Evolutionary conservation across 2,329 filamentous ascomycete species (phyloP).

Genomic region (Stenocarpella maydis): DNA sequence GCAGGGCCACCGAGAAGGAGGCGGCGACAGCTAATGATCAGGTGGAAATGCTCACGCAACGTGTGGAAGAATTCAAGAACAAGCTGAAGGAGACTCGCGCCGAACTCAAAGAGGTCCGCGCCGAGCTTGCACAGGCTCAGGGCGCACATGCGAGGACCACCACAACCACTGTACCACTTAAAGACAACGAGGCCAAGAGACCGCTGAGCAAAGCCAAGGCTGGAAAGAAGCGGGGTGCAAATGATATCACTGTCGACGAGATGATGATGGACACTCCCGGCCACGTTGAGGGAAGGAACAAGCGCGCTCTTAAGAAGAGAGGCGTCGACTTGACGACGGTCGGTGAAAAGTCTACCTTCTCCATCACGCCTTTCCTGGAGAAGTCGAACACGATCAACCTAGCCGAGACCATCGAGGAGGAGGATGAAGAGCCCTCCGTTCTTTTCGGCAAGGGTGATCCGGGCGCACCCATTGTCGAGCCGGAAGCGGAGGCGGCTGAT

Average conservation of each 20-base stretch:
- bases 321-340: constrained; percentile 65
- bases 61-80: constrained; percentile 72
- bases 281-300: constrained; percentile 47
- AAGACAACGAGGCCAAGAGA: constrained; percentile 40
- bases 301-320: constrained; percentile 62
- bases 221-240: constrained; percentile 55
- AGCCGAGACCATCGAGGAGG: constrained; percentile 50
- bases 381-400: constrained; percentile 60
- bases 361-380: constrained; percentile 92
- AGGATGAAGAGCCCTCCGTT: constrained; percentile 42
- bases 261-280: constrained; percentile 57
- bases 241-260: constrained; percentile 56
- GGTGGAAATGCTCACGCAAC: constrained; percentile 72
- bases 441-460: constrained; percentile 31
- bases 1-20: constrained; percentile 60
- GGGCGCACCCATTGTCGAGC: constrained; percentile 31
- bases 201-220: constrained; percentile 46
- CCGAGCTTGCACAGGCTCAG: constrained; percentile 52
- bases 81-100: constrained; percentile 76
- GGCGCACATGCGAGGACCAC: constrained; percentile 32
- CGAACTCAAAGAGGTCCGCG: constrained; percentile 71
- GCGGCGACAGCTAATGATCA: constrained; percentile 68
- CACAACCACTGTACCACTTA: constrained; percentile 41
- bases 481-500: constrained; percentile 27
- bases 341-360: constrained; percentile 91